Evolutionary conservation across 2,329 filamentous ascomycete genomes (phyloP).

Genomic region (Westerdykella aurantiaca): DNA sequence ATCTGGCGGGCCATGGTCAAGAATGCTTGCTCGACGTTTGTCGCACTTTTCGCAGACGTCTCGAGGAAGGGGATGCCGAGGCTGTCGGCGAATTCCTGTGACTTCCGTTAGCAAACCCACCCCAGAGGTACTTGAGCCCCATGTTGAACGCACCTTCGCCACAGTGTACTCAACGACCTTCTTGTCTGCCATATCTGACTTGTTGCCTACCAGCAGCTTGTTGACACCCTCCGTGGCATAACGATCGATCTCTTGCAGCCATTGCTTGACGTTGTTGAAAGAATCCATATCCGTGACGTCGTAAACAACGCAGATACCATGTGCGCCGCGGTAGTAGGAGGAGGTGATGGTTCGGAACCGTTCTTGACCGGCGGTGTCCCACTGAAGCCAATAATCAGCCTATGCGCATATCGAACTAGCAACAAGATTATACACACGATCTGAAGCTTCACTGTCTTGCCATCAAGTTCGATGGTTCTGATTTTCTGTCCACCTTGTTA

Average conservation of each 20-base stretch:
- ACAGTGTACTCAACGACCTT: constrained; percentile 99
- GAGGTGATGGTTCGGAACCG: constrained; percentile 99
- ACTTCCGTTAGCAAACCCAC: constrained; percentile 12
- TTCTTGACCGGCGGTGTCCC: constrained; percentile 98
- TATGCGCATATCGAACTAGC: not conserved
- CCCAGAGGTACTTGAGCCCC: not conserved
- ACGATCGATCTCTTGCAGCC: constrained; percentile 98
- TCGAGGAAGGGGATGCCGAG: constrained; percentile 98
- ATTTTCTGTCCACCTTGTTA: constrained; percentile 62
- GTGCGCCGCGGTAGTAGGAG: constrained; percentile 97
- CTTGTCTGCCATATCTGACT: constrained; percentile 99
- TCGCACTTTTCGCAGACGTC: constrained; percentile 98
- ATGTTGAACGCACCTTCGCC: constrained; percentile 69
- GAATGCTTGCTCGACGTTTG: constrained; percentile 99
- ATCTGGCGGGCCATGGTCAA: constrained; percentile 99
- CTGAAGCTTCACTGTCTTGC: constrained; percentile 99
- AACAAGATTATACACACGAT: constrained; percentile 61
- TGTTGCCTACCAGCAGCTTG: constrained; percentile 99
- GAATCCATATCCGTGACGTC: constrained; percentile 99
- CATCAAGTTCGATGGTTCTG: constrained; percentile 97
- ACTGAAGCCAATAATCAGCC: constrained; percentile 51
- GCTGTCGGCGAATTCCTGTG: constrained; percentile 95
- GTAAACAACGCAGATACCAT: constrained; percentile 99
- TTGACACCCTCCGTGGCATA: constrained; percentile 98
- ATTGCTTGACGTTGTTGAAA: constrained; percentile 99